Evolutionary conservation across 768 basidiomycete species (phyloP).

Genomic region (Rhizopogon roseolus): DNA sequence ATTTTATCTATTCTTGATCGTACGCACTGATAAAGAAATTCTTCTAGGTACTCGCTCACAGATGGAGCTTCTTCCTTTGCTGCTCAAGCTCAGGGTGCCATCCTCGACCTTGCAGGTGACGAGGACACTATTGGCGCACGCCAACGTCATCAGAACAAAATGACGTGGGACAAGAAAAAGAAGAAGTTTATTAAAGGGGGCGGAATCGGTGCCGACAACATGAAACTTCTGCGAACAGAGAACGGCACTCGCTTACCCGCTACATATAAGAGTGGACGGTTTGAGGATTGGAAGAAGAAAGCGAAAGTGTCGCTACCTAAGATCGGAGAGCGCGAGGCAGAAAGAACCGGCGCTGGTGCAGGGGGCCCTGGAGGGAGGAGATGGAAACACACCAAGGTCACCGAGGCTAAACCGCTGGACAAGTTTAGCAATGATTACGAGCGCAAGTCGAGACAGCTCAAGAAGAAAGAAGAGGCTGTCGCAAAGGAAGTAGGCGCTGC

Average conservation of each 20-base stretch:
- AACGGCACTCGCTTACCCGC: slow-evolving; percentile 89
- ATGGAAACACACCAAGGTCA: slow-evolving; percentile 69
- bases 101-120: slow-evolving; percentile 82
- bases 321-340: slow-evolving; percentile 77
- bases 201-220: slow-evolving; percentile 83
- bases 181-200: slow-evolving; percentile 89
- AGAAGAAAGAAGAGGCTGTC: slow-evolving; percentile 45
- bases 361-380: slow-evolving; percentile 42
- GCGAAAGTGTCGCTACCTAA: slow-evolving; percentile 67
- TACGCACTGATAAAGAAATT: not conserved
- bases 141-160: slow-evolving; percentile 44
- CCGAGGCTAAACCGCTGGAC: slow-evolving; percentile 71
- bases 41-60: slow-evolving; percentile 73
- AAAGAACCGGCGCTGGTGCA: slow-evolving; percentile 23
- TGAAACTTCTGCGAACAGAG: slow-evolving; percentile 91
- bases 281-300: slow-evolving; percentile 92
- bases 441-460: slow-evolving; percentile 58
- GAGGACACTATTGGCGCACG: slow-evolving; percentile 58
- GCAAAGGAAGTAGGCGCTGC: slow-evolving; percentile 20
- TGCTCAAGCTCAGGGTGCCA: slow-evolving; percentile 72
- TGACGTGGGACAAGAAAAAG: slow-evolving; percentile 95
- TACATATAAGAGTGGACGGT: slow-evolving; percentile 88
- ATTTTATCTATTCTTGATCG: not conserved
- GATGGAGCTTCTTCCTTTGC: slow-evolving; percentile 86
- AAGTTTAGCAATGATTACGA: slow-evolving; percentile 70